Evolutionary conservation across 805 yeast species (phyloP), one percentile per base, ranked within the genome.

Genomic region (Wickerhamiella brachini): DNA sequence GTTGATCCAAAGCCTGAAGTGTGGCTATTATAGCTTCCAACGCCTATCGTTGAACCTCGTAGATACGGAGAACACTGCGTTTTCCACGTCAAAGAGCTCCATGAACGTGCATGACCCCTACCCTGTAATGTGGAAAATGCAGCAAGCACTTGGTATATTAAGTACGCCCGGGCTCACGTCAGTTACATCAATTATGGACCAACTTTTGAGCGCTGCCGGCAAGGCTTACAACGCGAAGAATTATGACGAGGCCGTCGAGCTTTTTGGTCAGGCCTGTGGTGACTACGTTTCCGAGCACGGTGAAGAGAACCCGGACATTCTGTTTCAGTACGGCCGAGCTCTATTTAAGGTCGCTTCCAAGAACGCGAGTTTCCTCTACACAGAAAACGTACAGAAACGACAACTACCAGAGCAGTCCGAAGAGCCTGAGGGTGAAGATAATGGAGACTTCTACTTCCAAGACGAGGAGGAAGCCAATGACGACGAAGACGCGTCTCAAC

Each of bases 301-400:
- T n/a, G 75, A 76, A 45, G 95, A 87, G 56, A 76, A 77, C 54
- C 83, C 93, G 5, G 85, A 85, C 54, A 71, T 86, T 57, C 69
- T 88, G 59, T 79, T 75, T 56, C 65, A 83, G 42, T 88, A 88
- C 57, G 96, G 95, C 2, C 79, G 80, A 63, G 80, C 95, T 0
- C 66, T 89, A 38, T 88, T 82, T 67, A 83, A 81, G 55, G 76
- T 78, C 39, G 97, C 89, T 0, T 83, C 85, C 8, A 69, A 78
- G 18, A 81, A 77, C 45, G 79, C 87, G 1, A 89, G 83, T 44
- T 82, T 89, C 3, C 73, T 89, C 54, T 95, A 95, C 17, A 82
- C 74, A 2, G 68, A 55, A 5, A 62, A 57, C 9, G 60, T 59
- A 45, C 54, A 49, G 52, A 49, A 48, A 56, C 54, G 54, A 57